phyloP scores from a whole-genome alignment of 495 filamentous ascomycete species.

The Amphirosellinia nigrospora region DNA sequence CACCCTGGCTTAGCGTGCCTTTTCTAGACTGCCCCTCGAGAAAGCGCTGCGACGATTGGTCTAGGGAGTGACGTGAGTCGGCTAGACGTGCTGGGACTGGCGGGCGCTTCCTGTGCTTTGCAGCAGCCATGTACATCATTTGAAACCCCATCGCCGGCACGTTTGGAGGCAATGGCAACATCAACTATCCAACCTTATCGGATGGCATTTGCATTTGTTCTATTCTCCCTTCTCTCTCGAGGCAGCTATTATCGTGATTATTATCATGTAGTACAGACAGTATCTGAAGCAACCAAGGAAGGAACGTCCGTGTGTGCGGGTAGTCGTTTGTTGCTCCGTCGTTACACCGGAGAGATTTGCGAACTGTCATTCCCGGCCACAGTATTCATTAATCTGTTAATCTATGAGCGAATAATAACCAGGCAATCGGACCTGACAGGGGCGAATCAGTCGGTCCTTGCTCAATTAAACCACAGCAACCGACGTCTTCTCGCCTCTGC shows the following conservation, averaged over 20 bases:
- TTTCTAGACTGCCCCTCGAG: not conserved
- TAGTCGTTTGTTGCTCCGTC: not conserved
- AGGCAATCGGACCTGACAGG: slow-evolving; percentile 7
- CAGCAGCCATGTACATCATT: slow-evolving; percentile 21
- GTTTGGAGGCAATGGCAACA: not conserved
- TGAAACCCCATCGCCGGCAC: slow-evolving; percentile 17
- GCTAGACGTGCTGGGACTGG: slow-evolving; percentile 1
- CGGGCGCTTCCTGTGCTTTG: slow-evolving; percentile 3
- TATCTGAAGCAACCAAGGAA: not conserved
- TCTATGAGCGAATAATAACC: slow-evolving; percentile 9
- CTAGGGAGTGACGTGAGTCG: not conserved
- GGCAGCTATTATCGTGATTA: not conserved
- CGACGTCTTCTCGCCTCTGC: not conserved
- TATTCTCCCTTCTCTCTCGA: not conserved
- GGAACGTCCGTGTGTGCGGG: not conserved
- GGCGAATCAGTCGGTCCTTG: slow-evolving; percentile 21
- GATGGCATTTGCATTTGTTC: not conserved
- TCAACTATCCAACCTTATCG: not conserved
- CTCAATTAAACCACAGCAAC: slow-evolving; percentile 24
- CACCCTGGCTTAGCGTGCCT: slow-evolving; percentile 1
- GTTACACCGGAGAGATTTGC: not conserved
- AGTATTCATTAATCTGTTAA: slow-evolving; percentile 15
- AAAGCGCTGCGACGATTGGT: not conserved
- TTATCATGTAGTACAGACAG: not conserved
- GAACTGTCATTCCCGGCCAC: slow-evolving; percentile 1